Conservation (phyloP, 306 rosid genomes). For the Fagus crenata region DNA sequence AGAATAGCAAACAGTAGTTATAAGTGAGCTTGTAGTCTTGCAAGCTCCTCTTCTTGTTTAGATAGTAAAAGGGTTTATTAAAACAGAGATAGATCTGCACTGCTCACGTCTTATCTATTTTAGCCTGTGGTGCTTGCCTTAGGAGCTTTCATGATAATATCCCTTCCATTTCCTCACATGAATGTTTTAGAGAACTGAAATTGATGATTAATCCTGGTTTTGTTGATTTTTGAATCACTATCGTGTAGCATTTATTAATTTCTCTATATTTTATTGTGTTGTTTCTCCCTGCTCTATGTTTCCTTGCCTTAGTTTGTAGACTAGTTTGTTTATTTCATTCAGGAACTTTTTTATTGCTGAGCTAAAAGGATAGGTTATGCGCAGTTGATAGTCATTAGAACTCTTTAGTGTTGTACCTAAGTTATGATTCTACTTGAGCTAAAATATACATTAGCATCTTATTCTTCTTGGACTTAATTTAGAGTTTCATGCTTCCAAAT, state of each 20-base stretch:
- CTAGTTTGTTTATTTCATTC: too few species aligned
- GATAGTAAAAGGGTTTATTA: not conserved
- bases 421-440: too few species aligned
- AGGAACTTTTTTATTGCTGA: not conserved
- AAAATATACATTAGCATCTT: not conserved
- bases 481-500: not conserved
- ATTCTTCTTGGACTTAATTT: not conserved
- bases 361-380: not conserved
- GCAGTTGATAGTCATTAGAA: too few species aligned
- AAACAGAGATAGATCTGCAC: not conserved
- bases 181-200: not conserved
- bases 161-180: not conserved
- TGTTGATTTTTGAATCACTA: not conserved
- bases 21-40: not conserved
- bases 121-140: not conserved
- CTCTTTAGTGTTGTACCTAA: too few species aligned
- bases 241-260: not conserved
- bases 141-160: not conserved
- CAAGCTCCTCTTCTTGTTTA: constrained; percentile 1
- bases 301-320: not conserved
- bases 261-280: not conserved
- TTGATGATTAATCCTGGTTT: not conserved
- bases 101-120: not conserved
- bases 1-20: constrained; percentile 50
- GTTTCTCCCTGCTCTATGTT: not conserved